Base-by-base conservation (phyloP, 1,284 basidiomycete genomes). In the Ceratobasidium sp. region DNA sequence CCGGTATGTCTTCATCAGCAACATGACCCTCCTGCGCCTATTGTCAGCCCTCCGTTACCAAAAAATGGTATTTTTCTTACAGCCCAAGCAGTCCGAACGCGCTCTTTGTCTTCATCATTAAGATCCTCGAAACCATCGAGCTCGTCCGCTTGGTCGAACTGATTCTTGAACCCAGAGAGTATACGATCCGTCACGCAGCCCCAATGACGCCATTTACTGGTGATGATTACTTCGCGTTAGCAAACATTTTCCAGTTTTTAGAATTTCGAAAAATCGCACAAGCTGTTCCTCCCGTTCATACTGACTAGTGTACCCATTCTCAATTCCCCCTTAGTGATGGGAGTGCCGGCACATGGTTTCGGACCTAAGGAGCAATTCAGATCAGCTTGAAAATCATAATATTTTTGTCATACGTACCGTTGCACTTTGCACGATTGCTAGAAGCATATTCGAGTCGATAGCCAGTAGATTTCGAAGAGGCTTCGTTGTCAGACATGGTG, bases 221-320 rank as follows among this genome's bases (percentile, higher is more conserved):
- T 73, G n/a, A 76, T 49, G 5, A 58, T 33, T 33, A 33, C 33
- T 33, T 33, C 33, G 33, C 33, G 33, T 33, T 33, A 33, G 33
- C 33, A 33, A 33, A 33, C 33, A 33, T 33, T 33, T 33, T 33
- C 33, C 33, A 33, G 33, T 33, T 33, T 33, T 33, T 33, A 33
- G 33, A 33, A 33, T 33, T 33, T 33, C 33, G 33, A 33, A 33
- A 2, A n/a, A 26, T 15, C 77, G n/a, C 75, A 82, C 80, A 94
- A 94, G 79, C 84, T 88, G 1, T 91, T 91, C 81, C 90, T 89
- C 72, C 94, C 96, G 80, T 86, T 87, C 82, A 96, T 88, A 80
- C 96, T 94, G 75, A 95, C 91, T 76, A 95, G 82, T n/a, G 90
- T 89, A 40, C 95, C 96, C 49, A 95, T 84, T 33, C 95, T 89